phyloP scores from a whole-genome alignment of 306 rosid genomes.

The Acacia crassicarpa region DNA sequence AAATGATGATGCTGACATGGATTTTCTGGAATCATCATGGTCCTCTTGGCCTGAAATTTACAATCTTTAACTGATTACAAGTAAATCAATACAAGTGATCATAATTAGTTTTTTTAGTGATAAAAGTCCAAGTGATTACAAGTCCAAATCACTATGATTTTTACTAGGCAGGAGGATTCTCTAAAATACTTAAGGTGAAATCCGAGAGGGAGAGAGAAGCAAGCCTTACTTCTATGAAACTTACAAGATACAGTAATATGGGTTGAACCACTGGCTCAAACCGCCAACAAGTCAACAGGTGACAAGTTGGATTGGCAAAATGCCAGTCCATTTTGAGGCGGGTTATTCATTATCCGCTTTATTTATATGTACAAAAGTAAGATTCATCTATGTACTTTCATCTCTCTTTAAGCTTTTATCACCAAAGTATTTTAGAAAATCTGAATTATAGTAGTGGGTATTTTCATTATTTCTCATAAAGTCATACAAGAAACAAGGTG shows the following conservation, averaged over 20 bases:
- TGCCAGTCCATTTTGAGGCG: neutral
- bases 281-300: too few relatives aligned
- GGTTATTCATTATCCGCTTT: neutral
- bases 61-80: neutral
- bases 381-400: neutral
- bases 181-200: neutral
- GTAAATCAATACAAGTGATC: slow-evolving; percentile 3
- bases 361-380: neutral
- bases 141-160: slow-evolving; percentile 25
- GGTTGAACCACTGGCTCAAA: neutral
- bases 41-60: slow-evolving; percentile 43
- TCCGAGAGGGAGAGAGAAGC: neutral
- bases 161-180: neutral
- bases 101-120: slow-evolving; percentile 2
- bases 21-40: slow-evolving; percentile 33
- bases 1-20: slow-evolving; percentile 23
- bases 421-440: neutral
- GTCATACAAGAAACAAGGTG: slow-evolving; percentile 28
- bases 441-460: slow-evolving; percentile 10
- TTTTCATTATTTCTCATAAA: slow-evolving; percentile 17
- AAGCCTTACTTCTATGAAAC: neutral
- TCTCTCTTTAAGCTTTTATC: neutral
- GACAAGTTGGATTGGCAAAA: neutral
- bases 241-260: neutral
- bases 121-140: slow-evolving; percentile 3